Percentiles rank a stretch among this genome's conserved stretches.
Conservation (phyloP, 768 basidiomycete species). For the Mycena polygramma region DNA sequence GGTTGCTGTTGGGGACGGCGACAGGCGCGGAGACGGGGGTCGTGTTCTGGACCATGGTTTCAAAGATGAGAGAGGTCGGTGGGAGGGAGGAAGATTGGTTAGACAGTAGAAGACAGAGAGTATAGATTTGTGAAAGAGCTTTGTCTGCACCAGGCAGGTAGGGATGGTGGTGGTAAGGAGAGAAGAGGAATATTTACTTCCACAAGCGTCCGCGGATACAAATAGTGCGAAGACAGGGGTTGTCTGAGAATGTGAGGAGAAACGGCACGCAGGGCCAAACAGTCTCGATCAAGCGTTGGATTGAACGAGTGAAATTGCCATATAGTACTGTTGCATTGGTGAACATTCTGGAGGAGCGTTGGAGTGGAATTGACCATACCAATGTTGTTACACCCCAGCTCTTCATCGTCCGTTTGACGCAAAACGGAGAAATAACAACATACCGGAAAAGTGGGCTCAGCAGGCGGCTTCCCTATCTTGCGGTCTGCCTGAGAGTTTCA, state of each 20-base stretch:
- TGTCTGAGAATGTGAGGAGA: background rate
- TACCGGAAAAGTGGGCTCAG: too few species aligned
- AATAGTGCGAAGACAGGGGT: background rate
- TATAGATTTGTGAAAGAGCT: background rate
- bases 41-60: background rate
- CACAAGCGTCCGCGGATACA: constrained; percentile 9
- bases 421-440: too few species aligned
- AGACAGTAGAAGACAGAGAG: background rate
- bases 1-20: background rate
- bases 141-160: constrained; percentile 6
- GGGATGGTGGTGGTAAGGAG: constrained; percentile 2
- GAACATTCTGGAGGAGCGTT: too few species aligned
- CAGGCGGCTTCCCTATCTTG: too few species aligned
- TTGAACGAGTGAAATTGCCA: too few species aligned
- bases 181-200: background rate
- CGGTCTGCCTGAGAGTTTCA: too few species aligned
- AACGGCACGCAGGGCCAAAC: too few species aligned
- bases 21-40: background rate
- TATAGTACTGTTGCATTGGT: too few species aligned
- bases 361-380: too few species aligned
- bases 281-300: too few species aligned
- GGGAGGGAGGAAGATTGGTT: background rate
- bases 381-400: too few species aligned
- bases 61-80: background rate
- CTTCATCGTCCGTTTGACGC: too few species aligned